These are phyloP conservation scores for Globisporangium spiculum DNA, from an alignment of 352 stramenopile species.

Conservation along the genomic window DNA sequence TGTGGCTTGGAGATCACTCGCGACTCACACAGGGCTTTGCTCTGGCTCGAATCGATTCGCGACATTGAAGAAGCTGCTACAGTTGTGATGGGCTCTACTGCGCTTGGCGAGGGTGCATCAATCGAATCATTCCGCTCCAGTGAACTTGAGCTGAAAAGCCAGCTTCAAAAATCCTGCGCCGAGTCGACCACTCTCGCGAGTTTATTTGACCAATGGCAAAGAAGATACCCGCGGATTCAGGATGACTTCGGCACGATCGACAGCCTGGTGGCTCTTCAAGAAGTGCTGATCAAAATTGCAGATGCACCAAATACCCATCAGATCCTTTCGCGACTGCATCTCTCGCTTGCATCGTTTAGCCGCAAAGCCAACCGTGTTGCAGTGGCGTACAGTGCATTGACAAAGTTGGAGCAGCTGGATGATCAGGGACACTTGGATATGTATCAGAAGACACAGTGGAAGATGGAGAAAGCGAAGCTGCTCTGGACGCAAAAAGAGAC, in stretches of 20 bases:
- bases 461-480: constrained; percentile 76
- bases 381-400: constrained; percentile 61
- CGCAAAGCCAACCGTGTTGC: constrained; percentile 64
- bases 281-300: constrained; percentile 49
- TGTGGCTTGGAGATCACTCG: constrained; percentile 67
- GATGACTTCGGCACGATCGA: constrained; percentile 60
- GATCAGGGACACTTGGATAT: constrained; percentile 27
- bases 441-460: constrained; percentile 54
- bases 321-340: constrained; percentile 47
- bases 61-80: constrained; percentile 54
- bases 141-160: neutral
- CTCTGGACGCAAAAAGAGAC: constrained; percentile 74
- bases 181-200: constrained; percentile 12
- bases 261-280: constrained; percentile 57
- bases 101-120: constrained; percentile 6
- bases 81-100: constrained; percentile 13
- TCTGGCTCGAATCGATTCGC: constrained; percentile 55
- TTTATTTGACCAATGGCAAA: constrained; percentile 47
- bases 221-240: constrained; percentile 34
- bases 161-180: neutral
- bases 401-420: constrained; percentile 60
- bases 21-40: constrained; percentile 51
- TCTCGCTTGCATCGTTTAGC: constrained; percentile 53
- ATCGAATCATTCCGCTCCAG: neutral
- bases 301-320: constrained; percentile 19